Percentiles rank a stretch among this genome's conserved stretches.
phyloP scores from a whole-genome alignment of 192 early-diverging fungal genomes.

The Martensiomyces pterosporus region DNA sequence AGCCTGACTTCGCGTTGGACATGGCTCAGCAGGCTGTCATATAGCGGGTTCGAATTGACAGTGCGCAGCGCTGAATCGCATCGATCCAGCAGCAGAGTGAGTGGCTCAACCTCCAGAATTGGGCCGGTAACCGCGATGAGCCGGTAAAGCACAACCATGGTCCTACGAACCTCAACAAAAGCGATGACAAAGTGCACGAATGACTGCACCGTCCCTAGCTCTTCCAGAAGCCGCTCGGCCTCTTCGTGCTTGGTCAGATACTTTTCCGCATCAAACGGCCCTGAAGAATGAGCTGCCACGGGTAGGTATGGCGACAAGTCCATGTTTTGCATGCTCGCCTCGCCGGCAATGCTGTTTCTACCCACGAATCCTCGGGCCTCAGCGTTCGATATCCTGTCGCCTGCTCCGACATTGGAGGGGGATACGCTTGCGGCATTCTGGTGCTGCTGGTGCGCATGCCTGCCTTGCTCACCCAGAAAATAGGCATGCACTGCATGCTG shows the following conservation, averaged over 20 bases:
- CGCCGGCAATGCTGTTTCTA: neutral
- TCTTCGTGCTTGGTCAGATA: slow-evolving; percentile 27
- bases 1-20: slow-evolving; percentile 34
- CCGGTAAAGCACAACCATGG: slow-evolving; percentile 47
- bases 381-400: too few relatives aligned
- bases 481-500: neutral
- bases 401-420: too few relatives aligned
- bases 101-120: slow-evolving; percentile 30
- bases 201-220: slow-evolving; percentile 29
- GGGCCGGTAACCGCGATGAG: slow-evolving; percentile 44
- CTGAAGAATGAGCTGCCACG: neutral
- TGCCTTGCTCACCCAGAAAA: neutral
- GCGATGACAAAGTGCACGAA: slow-evolving; percentile 34
- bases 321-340: neutral
- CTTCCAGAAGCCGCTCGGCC: slow-evolving; percentile 29
- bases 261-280: slow-evolving; percentile 32
- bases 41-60: slow-evolving; percentile 25
- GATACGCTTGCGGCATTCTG: too few relatives aligned
- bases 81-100: slow-evolving; percentile 26
- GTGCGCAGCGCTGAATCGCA: slow-evolving; percentile 23
- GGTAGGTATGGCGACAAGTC: neutral
- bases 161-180: slow-evolving; percentile 47
- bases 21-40: slow-evolving; percentile 26
- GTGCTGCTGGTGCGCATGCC: neutral
- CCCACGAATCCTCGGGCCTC: neutral